phyloP scores from a whole-genome alignment of 345 rosid species.

The Sapria himalayana region DNA sequence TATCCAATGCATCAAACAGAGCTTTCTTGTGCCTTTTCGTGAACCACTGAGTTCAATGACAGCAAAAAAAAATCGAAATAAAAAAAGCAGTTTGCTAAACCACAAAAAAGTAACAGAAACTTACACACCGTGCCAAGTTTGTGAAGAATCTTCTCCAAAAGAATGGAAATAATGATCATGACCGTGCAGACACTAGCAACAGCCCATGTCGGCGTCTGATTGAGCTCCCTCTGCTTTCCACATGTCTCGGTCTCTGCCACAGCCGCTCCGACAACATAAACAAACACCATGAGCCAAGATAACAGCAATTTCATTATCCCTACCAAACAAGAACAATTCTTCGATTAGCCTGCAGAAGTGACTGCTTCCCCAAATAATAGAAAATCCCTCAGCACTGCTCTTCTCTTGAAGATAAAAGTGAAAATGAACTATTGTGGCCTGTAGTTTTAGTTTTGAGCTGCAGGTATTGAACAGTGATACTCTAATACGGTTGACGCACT shows the following conservation, averaged over 20 bases:
- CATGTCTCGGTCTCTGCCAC: slow-evolving; percentile 3
- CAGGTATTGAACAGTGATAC: no score
- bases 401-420: no score
- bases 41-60: slow-evolving; percentile 59
- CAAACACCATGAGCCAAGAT: not conserved
- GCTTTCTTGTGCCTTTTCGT: slow-evolving; percentile 65
- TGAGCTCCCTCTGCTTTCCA: slow-evolving; percentile 23
- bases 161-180: slow-evolving; percentile 54
- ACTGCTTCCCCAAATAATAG: no score
- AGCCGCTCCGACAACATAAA: slow-evolving; percentile 1
- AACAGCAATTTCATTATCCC: slow-evolving; percentile 4
- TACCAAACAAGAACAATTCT: not conserved
- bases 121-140: slow-evolving; percentile 44
- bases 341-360: no score
- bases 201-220: slow-evolving; percentile 94
- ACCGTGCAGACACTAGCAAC: slow-evolving; percentile 62
- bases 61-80: not conserved
- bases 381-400: no score
- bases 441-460: no score
- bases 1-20: slow-evolving; percentile 69
- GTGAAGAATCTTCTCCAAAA: slow-evolving; percentile 51
- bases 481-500: no score
- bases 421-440: no score
- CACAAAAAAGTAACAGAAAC: not conserved
- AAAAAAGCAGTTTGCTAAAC: not conserved